Evolutionary conservation across 2,329 filamentous ascomycete species (phyloP).

Genomic region (Colletotrichum orbiculare): DNA sequence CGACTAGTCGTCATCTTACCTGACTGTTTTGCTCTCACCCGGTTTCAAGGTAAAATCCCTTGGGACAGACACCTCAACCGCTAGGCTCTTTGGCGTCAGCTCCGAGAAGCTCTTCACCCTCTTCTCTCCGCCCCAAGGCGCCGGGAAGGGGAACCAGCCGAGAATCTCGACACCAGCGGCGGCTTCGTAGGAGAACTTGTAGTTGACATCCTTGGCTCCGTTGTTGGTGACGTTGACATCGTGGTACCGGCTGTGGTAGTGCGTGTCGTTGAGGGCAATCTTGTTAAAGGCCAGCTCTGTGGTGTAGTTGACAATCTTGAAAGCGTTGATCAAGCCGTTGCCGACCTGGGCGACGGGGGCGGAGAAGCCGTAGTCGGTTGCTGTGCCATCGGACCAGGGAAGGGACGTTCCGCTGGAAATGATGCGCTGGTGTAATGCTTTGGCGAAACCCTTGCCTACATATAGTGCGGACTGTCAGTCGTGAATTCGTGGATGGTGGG

Average conservation of each 20-base stretch:
- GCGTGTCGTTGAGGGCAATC: conserved; percentile 57
- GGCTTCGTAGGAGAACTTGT: conserved; percentile 44
- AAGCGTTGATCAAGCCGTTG: conserved; percentile 55
- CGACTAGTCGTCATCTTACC: conserved; percentile 25
- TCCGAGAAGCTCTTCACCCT: conserved; percentile 40
- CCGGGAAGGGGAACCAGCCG: conserved; percentile 33
- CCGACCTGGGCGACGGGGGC: conserved; percentile 53
- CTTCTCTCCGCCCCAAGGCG: conserved; percentile 25
- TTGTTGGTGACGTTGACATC: conserved; percentile 49
- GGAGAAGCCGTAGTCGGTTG: conserved; percentile 38
- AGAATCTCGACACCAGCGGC: conserved; percentile 51
- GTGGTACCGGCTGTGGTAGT: conserved; percentile 46
- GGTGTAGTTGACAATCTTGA: conserved; percentile 51
- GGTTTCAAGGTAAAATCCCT: conserved; percentile 41
- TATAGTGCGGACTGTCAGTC: not conserved
- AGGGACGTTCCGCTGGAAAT: conserved; percentile 46
- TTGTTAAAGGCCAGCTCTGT: conserved; percentile 51
- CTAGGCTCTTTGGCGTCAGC: conserved; percentile 38
- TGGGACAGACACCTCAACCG: conserved; percentile 38
- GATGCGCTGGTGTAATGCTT: conserved; percentile 44
- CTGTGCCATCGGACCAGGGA: conserved; percentile 41
- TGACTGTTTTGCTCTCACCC: conserved; percentile 41
- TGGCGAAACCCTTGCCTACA: conserved; percentile 46
- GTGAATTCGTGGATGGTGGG: not conserved
- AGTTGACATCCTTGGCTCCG: conserved; percentile 46